Percentiles rank a stretch among this genome's conserved stretches.
Evolutionary conservation across 2,329 filamentous ascomycete genomes (phyloP).

Genomic region (Zalaria obscura): DNA sequence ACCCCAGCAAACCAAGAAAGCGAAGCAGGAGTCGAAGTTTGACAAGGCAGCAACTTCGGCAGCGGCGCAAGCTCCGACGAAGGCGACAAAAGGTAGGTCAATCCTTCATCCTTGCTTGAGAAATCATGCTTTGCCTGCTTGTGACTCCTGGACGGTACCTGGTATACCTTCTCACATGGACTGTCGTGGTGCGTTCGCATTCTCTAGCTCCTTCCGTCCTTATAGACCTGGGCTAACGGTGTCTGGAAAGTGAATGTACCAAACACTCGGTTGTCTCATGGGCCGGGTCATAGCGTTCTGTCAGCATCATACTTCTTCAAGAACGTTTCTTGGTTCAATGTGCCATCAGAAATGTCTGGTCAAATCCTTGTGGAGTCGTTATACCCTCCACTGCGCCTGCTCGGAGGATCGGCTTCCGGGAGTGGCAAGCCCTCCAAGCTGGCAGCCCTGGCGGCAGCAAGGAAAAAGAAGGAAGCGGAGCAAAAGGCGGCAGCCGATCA

Average conservation of each 20-base stretch:
- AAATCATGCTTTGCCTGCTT: background rate
- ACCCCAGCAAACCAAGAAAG: conserved; percentile 20
- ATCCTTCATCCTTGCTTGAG: background rate
- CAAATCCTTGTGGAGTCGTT: conserved; percentile 45
- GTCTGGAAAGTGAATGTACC: too few species aligned
- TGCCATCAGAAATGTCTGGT: conserved; percentile 52
- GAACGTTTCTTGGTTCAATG: conserved; percentile 73
- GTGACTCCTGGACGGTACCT: background rate
- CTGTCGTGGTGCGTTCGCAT: background rate
- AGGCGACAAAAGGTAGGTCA: conserved; percentile 32
- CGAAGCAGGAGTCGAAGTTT: conserved; percentile 28
- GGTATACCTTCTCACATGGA: background rate
- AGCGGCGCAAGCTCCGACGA: conserved; percentile 25
- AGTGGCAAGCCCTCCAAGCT: conserved; percentile 75
- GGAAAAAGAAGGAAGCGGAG: conserved; percentile 68
- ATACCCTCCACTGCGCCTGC: conserved; percentile 45
- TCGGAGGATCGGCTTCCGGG: conserved; percentile 50
- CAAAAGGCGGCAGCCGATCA: conserved; percentile 25
- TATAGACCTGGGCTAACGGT: too few species aligned
- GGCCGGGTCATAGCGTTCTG: too few species aligned
- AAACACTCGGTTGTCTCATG: too few species aligned
- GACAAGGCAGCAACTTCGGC: conserved; percentile 27
- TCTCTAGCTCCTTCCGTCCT: background rate
- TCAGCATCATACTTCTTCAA: conserved; percentile 51
- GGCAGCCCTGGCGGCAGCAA: conserved; percentile 72